Conservation (phyloP, 2,329 filamentous ascomycete species). For the Coniella lustricola region DNA sequence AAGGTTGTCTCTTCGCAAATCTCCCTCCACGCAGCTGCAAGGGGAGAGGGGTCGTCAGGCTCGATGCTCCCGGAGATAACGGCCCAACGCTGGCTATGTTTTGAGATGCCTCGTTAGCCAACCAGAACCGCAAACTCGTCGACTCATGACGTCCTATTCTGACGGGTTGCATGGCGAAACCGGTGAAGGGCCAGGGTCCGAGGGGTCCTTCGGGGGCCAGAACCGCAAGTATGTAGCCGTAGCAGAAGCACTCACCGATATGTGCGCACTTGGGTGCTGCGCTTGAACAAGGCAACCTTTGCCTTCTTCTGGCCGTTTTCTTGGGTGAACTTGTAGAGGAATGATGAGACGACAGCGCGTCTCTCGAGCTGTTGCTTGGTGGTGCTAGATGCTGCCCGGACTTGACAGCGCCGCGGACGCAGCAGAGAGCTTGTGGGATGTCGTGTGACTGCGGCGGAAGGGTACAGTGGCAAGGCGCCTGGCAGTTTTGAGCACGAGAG, state of each 20-base stretch:
- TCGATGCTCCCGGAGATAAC: constrained; percentile 58
- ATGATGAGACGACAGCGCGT: constrained; percentile 41
- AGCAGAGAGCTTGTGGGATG: background rate
- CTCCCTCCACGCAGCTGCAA: constrained; percentile 55
- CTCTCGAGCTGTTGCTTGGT: constrained; percentile 22
- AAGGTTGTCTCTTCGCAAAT: constrained; percentile 56
- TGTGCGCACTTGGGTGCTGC: constrained; percentile 51
- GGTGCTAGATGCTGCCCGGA: background rate
- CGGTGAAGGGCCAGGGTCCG: background rate
- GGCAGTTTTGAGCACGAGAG: background rate
- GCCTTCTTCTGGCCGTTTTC: constrained; percentile 28
- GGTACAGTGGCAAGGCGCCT: background rate
- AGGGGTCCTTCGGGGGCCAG: no score
- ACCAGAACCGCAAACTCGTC: background rate
- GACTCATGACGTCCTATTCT: background rate
- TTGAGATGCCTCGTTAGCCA: constrained; percentile 23
- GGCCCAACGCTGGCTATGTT: constrained; percentile 51
- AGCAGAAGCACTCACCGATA: constrained; percentile 44
- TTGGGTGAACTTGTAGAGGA: constrained; percentile 40
- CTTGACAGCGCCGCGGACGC: background rate
- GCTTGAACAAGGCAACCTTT: constrained; percentile 53
- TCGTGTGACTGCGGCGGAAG: background rate
- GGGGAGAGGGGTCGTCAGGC: constrained; percentile 40
- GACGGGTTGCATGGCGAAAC: background rate
- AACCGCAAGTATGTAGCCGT: background rate